A percentile compares a stretch with the other conserved stretches of the same genome.
These are phyloP conservation scores for Gracilaria caudata DNA, from an alignment of 23 red algal species.

Conservation along the genomic window DNA sequence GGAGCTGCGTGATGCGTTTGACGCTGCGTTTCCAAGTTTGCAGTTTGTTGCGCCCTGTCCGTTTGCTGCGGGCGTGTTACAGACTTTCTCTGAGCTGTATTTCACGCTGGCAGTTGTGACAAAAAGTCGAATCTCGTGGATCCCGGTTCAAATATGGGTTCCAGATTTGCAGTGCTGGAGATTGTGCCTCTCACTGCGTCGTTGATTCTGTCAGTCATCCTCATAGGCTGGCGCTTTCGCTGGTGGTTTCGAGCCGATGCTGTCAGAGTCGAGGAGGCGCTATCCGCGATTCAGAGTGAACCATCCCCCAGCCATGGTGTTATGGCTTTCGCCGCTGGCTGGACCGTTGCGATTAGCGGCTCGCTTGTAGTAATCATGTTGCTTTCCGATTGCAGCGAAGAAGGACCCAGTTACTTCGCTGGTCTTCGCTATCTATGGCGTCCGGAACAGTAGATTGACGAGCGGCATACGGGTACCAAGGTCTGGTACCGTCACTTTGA, in stretches of 20 bases:
- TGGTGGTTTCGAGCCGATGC: slow-evolving; percentile 33
- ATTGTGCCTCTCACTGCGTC: slow-evolving; percentile 10
- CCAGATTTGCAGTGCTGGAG: background rate
- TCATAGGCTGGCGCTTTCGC: slow-evolving; percentile 39
- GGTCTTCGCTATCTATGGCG: slow-evolving; percentile 43
- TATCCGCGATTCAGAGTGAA: slow-evolving; percentile 2
- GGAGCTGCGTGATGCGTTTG: slow-evolving; percentile 20
- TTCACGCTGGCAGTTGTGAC: slow-evolving; percentile 44
- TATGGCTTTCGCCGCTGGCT: slow-evolving; percentile 36
- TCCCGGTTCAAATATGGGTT: slow-evolving; percentile 24
- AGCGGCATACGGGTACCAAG: slow-evolving; percentile 17
- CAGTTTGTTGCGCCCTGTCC: slow-evolving; percentile 38
- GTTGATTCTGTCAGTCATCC: background rate
- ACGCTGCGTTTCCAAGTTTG: background rate
- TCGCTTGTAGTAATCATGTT: slow-evolving; percentile 19
- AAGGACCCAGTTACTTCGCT: slow-evolving; percentile 39
- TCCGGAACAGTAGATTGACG: slow-evolving; percentile 29
- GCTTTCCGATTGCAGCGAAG: slow-evolving; percentile 38
- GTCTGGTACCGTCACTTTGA: slow-evolving; percentile 30
- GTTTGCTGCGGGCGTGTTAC: slow-evolving; percentile 32
- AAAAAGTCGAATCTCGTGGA: slow-evolving; percentile 41
- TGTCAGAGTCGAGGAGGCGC: background rate
- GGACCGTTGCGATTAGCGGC: slow-evolving; percentile 20
- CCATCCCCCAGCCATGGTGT: slow-evolving; percentile 8
- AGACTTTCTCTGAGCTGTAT: slow-evolving; percentile 14